phyloP scores from a whole-genome alignment of 306 rosid genomes.

The Vicia villosa region DNA sequence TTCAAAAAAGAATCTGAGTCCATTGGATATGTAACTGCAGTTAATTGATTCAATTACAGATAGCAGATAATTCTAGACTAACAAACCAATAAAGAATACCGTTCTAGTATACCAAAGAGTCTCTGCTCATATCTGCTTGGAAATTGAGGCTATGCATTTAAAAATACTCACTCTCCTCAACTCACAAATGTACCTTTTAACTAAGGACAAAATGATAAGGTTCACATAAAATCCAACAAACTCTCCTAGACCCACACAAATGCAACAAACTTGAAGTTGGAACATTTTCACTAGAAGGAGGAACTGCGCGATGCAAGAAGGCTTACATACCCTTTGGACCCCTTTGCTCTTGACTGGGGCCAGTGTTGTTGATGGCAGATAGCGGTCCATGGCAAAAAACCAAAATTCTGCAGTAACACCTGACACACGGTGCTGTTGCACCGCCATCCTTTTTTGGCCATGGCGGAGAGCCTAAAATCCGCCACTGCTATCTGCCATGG shows the following conservation, averaged over 20 bases:
- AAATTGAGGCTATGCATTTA: background rate
- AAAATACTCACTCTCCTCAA: background rate
- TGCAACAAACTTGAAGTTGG: background rate
- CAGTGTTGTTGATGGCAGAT: too few relatives aligned
- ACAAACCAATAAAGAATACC: background rate
- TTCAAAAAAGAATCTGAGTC: background rate
- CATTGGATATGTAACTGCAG: background rate
- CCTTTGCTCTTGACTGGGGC: too few relatives aligned
- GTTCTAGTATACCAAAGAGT: background rate
- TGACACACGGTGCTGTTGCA: too few relatives aligned
- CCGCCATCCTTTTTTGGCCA: too few relatives aligned
- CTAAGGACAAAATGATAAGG: background rate
- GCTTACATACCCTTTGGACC: background rate
- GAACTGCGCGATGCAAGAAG: background rate
- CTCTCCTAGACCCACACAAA: too few relatives aligned
- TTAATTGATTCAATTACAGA: background rate
- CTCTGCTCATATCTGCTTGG: background rate
- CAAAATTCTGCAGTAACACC: too few relatives aligned
- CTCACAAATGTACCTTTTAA: background rate
- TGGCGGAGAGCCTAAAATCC: too few relatives aligned
- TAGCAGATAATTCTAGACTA: background rate
- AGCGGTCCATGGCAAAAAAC: too few relatives aligned
- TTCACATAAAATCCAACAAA: background rate
- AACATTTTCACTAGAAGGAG: background rate
- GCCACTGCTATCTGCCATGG: too few relatives aligned